Conservation (phyloP, 768 basidiomycete species). For the Boletus vermiculosoides region DNA sequence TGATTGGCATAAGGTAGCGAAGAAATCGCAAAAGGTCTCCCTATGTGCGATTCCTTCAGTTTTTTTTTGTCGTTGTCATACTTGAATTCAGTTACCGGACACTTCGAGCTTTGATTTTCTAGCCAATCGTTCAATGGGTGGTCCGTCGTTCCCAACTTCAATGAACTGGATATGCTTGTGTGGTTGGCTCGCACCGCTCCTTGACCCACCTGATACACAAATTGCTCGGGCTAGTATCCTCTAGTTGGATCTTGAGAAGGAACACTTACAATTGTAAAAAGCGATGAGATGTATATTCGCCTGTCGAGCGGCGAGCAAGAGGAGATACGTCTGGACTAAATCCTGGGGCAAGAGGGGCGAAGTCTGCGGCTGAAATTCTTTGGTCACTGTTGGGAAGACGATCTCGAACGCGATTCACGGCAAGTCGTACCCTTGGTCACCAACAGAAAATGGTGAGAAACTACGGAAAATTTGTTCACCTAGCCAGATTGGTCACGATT, state of each 20-base stretch:
- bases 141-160: constrained; percentile 59
- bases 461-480: constrained; percentile 86
- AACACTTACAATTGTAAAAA: constrained; percentile 82
- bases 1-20: constrained; percentile 80
- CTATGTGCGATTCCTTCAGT: constrained; percentile 37
- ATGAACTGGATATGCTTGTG: constrained; percentile 93
- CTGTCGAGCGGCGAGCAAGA: constrained; percentile 67
- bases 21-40: constrained; percentile 68
- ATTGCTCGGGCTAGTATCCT: background rate
- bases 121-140: constrained; percentile 77
- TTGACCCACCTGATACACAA: constrained; percentile 56
- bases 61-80: background rate
- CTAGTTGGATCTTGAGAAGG: background rate
- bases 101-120: constrained; percentile 54
- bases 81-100: constrained; percentile 12
- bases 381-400: background rate
- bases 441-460: constrained; percentile 84
- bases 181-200: constrained; percentile 84
- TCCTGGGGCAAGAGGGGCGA: constrained; percentile 79
- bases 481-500: constrained; percentile 30
- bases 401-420: background rate
- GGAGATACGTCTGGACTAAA: constrained; percentile 70
- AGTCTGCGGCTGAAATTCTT: constrained; percentile 76
- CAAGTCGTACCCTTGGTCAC: constrained; percentile 68
- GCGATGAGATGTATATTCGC: constrained; percentile 63